Conservation (phyloP, 1,139 yeast genomes). For the Hyphopichia wangnamkhiaoensis region DNA sequence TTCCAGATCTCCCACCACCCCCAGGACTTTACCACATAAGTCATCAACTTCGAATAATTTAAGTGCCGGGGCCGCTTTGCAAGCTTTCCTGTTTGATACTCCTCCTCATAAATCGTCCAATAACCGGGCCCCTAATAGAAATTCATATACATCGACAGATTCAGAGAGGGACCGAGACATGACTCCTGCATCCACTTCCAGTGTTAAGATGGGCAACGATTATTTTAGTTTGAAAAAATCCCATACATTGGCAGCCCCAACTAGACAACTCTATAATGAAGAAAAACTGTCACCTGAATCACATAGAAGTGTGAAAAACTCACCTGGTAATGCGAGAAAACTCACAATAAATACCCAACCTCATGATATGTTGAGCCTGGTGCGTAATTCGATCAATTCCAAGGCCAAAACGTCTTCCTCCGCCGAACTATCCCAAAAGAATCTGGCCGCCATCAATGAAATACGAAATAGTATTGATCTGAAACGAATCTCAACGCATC, state of each 20-base stretch:
- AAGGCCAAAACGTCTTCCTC: slow-evolving; percentile 15
- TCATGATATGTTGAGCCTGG: slow-evolving; percentile 27
- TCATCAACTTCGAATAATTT: too few relatives aligned
- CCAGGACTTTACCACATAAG: too few relatives aligned
- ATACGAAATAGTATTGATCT: slow-evolving; percentile 31
- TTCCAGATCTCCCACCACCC: too few relatives aligned
- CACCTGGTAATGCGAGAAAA: background rate
- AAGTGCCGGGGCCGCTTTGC: background rate
- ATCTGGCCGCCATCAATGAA: slow-evolving; percentile 18
- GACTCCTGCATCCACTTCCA: too few relatives aligned
- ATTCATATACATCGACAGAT: background rate
- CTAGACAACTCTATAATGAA: background rate
- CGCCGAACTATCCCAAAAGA: slow-evolving; percentile 12
- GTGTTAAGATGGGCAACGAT: too few relatives aligned
- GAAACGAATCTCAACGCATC: slow-evolving; percentile 19
- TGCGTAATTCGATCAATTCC: slow-evolving; percentile 26
- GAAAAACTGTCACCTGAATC: background rate
- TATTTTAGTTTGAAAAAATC: background rate
- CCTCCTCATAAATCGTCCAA: background rate
- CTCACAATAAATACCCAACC: slow-evolving; percentile 13
- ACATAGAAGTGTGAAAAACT: background rate
- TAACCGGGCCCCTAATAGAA: background rate
- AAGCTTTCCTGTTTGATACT: background rate
- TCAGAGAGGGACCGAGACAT: too few relatives aligned
- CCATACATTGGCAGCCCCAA: background rate